Conservation (phyloP, 176 grass and related monocot species). For the Avena insularis region DNA sequence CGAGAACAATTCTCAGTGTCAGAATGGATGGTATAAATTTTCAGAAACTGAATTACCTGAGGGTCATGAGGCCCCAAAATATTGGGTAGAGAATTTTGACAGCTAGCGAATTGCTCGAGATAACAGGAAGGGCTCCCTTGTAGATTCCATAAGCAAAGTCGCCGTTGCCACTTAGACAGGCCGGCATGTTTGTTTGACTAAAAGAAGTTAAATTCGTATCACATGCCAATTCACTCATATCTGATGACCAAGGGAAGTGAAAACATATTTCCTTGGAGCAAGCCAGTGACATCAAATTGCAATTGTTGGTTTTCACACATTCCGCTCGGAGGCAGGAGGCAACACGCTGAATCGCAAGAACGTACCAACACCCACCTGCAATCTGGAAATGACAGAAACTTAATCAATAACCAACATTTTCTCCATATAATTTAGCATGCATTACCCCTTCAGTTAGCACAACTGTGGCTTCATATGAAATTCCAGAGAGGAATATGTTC, state of each 20-base stretch:
- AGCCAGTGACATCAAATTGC: slow-evolving; percentile 64
- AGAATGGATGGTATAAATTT: not conserved
- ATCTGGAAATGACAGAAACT: slow-evolving; percentile 56
- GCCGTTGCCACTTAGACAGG: slow-evolving; percentile 68
- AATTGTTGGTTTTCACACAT: slow-evolving; percentile 70
- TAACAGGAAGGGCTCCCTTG: slow-evolving; percentile 83
- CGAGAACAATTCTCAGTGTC: not conserved
- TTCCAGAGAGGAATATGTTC: not conserved
- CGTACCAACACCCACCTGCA: slow-evolving; percentile 92
- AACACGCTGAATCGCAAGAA: slow-evolving; percentile 95
- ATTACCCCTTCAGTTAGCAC: not conserved
- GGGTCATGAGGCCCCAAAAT: slow-evolving; percentile 98
- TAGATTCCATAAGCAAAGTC: slow-evolving; percentile 85
- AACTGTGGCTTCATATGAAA: slow-evolving; percentile 6
- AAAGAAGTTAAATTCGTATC: slow-evolving; percentile 50
- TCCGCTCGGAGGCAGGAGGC: slow-evolving; percentile 70
- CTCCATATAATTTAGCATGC: not conserved
- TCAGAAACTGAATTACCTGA: slow-evolving; percentile 59
- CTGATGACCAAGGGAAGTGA: slow-evolving; percentile 43
- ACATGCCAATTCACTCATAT: slow-evolving; percentile 53
- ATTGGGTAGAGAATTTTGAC: slow-evolving; percentile 96
- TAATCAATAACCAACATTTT: not conserved
- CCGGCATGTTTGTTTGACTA: slow-evolving; percentile 55
- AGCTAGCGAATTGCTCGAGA: slow-evolving; percentile 86
- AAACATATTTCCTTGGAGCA: slow-evolving; percentile 73